These are phyloP conservation scores for Ogataea neopini DNA, from an alignment of 805 yeast genomes.

Conservation along the genomic window DNA sequence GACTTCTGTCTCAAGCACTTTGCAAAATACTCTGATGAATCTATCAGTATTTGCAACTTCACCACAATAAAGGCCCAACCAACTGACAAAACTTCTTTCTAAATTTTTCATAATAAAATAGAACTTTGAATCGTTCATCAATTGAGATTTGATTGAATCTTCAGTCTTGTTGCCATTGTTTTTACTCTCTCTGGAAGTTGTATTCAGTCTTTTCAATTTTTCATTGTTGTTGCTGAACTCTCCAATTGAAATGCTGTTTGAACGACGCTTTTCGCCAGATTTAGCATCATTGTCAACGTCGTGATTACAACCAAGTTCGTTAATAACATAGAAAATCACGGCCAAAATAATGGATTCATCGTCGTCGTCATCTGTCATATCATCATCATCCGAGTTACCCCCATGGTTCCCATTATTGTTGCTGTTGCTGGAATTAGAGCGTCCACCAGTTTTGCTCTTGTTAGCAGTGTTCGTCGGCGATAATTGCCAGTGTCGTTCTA, in stretches of 20 bases:
- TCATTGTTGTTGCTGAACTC: slow-evolving; percentile 33
- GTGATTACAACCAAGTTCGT: slow-evolving; percentile 29
- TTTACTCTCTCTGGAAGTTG: slow-evolving; percentile 13
- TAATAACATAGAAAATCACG: slow-evolving; percentile 30
- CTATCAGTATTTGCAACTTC: slow-evolving; percentile 15
- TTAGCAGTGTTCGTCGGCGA: slow-evolving; percentile 1
- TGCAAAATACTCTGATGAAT: slow-evolving; percentile 16
- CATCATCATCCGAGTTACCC: slow-evolving; percentile 21
- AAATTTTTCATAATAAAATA: slow-evolving; percentile 29
- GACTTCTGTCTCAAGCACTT: slow-evolving; percentile 21
- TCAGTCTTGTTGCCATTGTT: slow-evolving; percentile 16
- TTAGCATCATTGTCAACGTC: slow-evolving; percentile 4
- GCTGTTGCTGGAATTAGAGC: slow-evolving; percentile 1
- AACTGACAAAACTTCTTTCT: slow-evolving; percentile 26
- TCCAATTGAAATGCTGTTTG: slow-evolving; percentile 30
- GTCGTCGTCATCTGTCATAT: slow-evolving; percentile 20
- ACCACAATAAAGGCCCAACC: slow-evolving; percentile 27
- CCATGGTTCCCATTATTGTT: neutral
- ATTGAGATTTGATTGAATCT: slow-evolving; percentile 23
- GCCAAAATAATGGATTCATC: slow-evolving; percentile 33
- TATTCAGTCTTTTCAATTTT: slow-evolving; percentile 21
- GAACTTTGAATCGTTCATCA: slow-evolving; percentile 27
- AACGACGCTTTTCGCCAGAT: slow-evolving; percentile 16
- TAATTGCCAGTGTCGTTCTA: slow-evolving; percentile 25
- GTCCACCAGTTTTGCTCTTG: slow-evolving; percentile 7